These are phyloP conservation scores for Myriosclerotinia scirpicola DNA, from an alignment of 2,329 filamentous ascomycete species.

Conservation along the genomic window DNA sequence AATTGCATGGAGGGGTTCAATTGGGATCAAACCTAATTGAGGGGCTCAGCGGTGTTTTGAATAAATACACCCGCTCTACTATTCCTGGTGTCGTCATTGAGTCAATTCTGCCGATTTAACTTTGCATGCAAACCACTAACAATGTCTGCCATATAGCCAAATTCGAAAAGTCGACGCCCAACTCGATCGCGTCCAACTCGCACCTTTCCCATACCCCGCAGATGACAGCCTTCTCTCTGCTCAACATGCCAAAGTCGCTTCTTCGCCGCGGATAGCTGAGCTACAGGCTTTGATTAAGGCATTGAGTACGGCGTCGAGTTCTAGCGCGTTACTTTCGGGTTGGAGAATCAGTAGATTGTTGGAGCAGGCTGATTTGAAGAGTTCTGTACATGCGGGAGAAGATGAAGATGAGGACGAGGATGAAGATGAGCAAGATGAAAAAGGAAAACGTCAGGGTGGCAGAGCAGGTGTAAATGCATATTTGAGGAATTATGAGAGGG, in stretches of 20 bases:
- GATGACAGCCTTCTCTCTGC: slow-evolving; percentile 42
- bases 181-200: slow-evolving; percentile 61
- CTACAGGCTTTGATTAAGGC: slow-evolving; percentile 68
- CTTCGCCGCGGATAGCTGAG: slow-evolving; percentile 56
- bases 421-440: slow-evolving; percentile 41
- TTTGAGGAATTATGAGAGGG: slow-evolving; percentile 62
- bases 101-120: background rate
- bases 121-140: slow-evolving; percentile 7
- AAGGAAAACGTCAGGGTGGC: slow-evolving; percentile 22
- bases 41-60: background rate
- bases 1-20: background rate
- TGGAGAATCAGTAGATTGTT: slow-evolving; percentile 62
- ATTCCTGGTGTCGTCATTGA: too few relatives aligned
- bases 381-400: slow-evolving; percentile 35
- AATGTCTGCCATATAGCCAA: slow-evolving; percentile 42
- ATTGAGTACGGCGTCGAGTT: slow-evolving; percentile 67
- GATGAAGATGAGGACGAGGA: slow-evolving; percentile 42
- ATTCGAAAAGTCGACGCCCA: slow-evolving; percentile 64
- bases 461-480: slow-evolving; percentile 25
- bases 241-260: slow-evolving; percentile 39
- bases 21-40: background rate
- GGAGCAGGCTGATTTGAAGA: slow-evolving; percentile 58
- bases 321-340: slow-evolving; percentile 60
- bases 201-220: slow-evolving; percentile 44
- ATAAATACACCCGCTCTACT: too few relatives aligned